Evolutionary conservation across 2,329 filamentous ascomycete species (phyloP), one percentile per base, ranked within the genome.

Genomic region (Trichoderma endophyticum): DNA sequence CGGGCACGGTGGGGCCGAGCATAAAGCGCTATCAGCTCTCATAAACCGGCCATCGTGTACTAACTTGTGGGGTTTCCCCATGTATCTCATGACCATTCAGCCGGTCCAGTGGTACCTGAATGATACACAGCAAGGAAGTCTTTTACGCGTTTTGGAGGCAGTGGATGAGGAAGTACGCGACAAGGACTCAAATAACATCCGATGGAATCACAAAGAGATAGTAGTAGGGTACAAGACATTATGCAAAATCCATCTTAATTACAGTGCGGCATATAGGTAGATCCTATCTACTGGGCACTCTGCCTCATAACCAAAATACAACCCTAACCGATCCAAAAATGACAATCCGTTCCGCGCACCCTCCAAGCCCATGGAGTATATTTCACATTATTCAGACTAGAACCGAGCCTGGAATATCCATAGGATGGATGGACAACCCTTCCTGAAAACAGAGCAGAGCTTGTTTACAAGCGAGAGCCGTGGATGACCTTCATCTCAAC

Each of bases 401-500:
- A 72, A 51, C 34, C n/a, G 43, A 60, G 65, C 48, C 66, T 63
- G 36, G 43, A 72, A 70, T 48, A 70, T 70, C 57, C 57, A 69
- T 28, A 62, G 63, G 71, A 69, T 69, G 48, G 60, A 66, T 60
- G 36, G 54, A 69, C n/a, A 65, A 57, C 64, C 68, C 18, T 57
- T 24, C 59, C 71, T 62, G 39, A 51, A 18, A 62, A 64, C 39
- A 64, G 65, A 43, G 39, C 21, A 34, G 21, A 36, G 51, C 67
- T 15, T 43, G 71, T 75, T 86, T 90, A 91, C 83, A 91, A 84
- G 79, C 87, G 88, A 76, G 89, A 90, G 81, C 89, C 89, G 86
- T 99, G 96, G 82, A 98, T 93, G 81, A 97, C 93, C 93, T 98
- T 98, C 91, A 97, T 96, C 90, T 99, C 96, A 78, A 99, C 96